These are phyloP conservation scores for Phylloporus sp. DNA, from an alignment of 768 basidiomycete species.

Conservation along the genomic window DNA sequence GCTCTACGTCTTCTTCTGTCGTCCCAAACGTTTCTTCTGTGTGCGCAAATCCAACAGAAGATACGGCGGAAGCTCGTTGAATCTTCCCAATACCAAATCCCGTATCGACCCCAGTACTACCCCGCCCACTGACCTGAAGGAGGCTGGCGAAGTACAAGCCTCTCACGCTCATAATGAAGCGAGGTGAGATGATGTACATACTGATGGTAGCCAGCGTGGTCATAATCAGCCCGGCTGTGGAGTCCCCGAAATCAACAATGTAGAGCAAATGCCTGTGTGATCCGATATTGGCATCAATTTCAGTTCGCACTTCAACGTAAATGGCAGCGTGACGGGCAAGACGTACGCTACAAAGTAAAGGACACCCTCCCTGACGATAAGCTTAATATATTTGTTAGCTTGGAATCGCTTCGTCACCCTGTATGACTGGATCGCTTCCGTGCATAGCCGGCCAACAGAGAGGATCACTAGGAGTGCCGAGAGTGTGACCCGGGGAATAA, in stretches of 20 bases:
- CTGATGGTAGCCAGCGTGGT: neutral
- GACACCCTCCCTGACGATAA: conserved; percentile 12
- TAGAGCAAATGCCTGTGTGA: conserved; percentile 12
- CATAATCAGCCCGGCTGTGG: neutral
- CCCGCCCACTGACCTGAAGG: neutral
- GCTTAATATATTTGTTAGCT: conserved; percentile 12
- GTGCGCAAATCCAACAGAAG: neutral
- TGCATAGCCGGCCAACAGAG: neutral
- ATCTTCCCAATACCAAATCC: conserved; percentile 11
- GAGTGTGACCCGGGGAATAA: conserved; percentile 11
- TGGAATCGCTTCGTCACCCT: conserved; percentile 6
- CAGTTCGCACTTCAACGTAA: neutral
- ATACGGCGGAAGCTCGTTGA: neutral
- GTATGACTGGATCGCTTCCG: conserved; percentile 11
- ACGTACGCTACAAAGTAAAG: conserved; percentile 21
- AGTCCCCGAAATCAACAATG: conserved; percentile 6
- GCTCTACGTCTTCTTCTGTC: conserved; percentile 1
- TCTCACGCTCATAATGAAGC: conserved; percentile 20
- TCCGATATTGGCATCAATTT: neutral
- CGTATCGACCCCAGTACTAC: conserved; percentile 2
- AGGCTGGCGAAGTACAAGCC: neutral
- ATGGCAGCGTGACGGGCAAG: neutral
- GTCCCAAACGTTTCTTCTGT: fast-evolving
- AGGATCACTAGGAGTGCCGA: conserved; percentile 11
- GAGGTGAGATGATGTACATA: conserved; percentile 12